Percentiles rank a stretch among this genome's conserved stretches.
Evolutionary conservation across 2,329 filamentous ascomycete genomes (phyloP).

Genomic region (Dryadomyces quercivorus): DNA sequence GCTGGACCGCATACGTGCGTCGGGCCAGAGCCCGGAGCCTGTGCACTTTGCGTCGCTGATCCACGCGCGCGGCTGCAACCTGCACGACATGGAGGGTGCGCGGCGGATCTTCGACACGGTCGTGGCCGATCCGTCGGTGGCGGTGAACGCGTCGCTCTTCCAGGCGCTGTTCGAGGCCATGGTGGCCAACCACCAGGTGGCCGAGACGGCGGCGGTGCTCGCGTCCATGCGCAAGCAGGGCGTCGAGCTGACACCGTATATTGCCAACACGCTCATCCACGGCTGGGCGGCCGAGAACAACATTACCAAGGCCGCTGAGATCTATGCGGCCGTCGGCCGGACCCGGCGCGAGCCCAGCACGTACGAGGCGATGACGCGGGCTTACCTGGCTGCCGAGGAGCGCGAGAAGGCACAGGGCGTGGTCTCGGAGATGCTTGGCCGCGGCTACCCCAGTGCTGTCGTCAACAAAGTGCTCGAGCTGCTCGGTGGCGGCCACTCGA

Average conservation of each 20-base stretch:
- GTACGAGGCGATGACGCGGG: slow-evolving; percentile 96
- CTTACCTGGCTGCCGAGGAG: slow-evolving; percentile 75
- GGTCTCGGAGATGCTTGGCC: slow-evolving; percentile 78
- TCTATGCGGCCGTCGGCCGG: slow-evolving; percentile 68
- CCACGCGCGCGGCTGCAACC: slow-evolving; percentile 86
- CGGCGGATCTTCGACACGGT: slow-evolving; percentile 73
- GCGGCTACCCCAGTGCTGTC: slow-evolving; percentile 85
- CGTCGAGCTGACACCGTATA: slow-evolving; percentile 89
- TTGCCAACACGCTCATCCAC: slow-evolving; percentile 95
- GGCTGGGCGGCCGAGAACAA: slow-evolving; percentile 84
- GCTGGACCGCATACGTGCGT: slow-evolving; percentile 61
- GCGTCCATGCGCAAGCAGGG: slow-evolving; percentile 59
- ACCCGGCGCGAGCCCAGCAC: slow-evolving; percentile 88
- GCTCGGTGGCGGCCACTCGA: slow-evolving; percentile 46
- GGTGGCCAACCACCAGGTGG: slow-evolving; percentile 84
- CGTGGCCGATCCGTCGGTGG: slow-evolving; percentile 52
- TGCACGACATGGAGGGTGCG: slow-evolving; percentile 82
- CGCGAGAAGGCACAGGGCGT: slow-evolving; percentile 63
- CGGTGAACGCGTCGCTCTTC: slow-evolving; percentile 75
- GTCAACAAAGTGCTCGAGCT: slow-evolving; percentile 90
- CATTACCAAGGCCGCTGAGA: slow-evolving; percentile 61
- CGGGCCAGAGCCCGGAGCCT: slow-evolving; percentile 69
- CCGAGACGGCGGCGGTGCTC: slow-evolving; percentile 62
- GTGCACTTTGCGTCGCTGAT: slow-evolving; percentile 95
- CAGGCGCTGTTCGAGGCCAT: slow-evolving; percentile 95